phyloP scores from a whole-genome alignment of 169 alveolate species.

The Theileria orientalis region DNA sequence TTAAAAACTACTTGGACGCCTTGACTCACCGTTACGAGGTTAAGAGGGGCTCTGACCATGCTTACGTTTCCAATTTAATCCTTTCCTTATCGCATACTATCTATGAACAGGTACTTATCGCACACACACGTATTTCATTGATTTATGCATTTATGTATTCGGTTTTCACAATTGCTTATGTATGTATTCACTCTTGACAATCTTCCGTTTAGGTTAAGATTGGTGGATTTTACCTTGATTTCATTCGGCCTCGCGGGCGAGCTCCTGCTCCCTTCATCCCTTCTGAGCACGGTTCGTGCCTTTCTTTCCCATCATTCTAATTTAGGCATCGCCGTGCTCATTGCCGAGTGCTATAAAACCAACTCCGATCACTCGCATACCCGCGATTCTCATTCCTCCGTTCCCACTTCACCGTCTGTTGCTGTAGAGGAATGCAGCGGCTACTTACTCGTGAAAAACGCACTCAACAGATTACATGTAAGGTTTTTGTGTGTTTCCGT shows the following conservation, averaged over 20 bases:
- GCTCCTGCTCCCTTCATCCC: background rate
- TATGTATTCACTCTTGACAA: too few relatives aligned
- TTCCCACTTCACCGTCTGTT: too few relatives aligned
- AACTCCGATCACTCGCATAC: too few relatives aligned
- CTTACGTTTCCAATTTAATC: constrained; percentile 1
- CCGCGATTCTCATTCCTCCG: too few relatives aligned
- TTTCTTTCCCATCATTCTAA: background rate
- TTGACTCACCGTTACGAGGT: background rate
- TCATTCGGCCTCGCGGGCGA: background rate
- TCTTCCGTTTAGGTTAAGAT: too few relatives aligned
- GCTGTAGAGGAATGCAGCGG: background rate
- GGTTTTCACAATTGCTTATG: too few relatives aligned
- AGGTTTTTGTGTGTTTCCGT: background rate
- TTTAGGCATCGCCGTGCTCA: background rate
- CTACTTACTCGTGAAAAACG: background rate
- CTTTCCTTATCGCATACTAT: background rate
- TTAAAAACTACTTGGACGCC: background rate
- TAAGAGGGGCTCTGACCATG: background rate
- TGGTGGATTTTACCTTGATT: background rate
- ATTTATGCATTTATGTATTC: too few relatives aligned
- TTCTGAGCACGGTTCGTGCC: background rate
- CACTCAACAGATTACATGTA: background rate
- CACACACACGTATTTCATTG: too few relatives aligned
- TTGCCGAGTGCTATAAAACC: background rate
- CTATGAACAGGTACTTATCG: background rate